phyloP scores from a whole-genome alignment of 2,329 filamentous ascomycete genomes.

The Aspergillus tanneri region DNA sequence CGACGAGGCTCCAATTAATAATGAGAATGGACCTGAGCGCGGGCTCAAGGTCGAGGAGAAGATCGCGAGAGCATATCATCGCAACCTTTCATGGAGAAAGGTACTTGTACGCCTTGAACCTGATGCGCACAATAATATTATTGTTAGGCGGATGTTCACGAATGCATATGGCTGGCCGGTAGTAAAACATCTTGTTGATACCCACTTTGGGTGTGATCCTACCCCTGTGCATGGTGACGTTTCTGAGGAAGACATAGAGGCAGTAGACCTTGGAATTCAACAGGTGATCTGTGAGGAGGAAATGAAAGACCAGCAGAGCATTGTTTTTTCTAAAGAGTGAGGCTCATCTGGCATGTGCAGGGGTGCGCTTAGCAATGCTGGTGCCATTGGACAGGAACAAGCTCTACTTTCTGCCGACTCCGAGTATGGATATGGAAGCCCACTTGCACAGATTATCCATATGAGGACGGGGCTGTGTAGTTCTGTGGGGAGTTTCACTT shows the following conservation, averaged over 20 bases:
- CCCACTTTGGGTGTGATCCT: conserved; percentile 80
- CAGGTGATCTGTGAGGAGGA: conserved; percentile 34
- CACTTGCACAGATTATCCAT: too few relatives aligned
- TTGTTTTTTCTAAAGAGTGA: neutral
- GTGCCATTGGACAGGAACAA: too few relatives aligned
- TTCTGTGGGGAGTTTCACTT: too few relatives aligned
- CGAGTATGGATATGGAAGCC: too few relatives aligned
- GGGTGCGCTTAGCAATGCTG: neutral
- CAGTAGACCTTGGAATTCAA: conserved; percentile 60
- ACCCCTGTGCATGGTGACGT: conserved; percentile 66
- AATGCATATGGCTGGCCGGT: conserved; percentile 99
- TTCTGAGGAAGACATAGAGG: conserved; percentile 64
- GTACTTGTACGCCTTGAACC: conserved; percentile 93
- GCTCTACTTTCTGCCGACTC: too few relatives aligned
- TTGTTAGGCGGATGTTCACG: conserved; percentile 92
- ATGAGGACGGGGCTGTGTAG: too few relatives aligned
- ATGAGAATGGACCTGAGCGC: conserved; percentile 23
- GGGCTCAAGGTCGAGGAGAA: conserved; percentile 93
- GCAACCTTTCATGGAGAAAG: conserved; percentile 90
- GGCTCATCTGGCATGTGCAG: neutral
- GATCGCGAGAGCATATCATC: conserved; percentile 93
- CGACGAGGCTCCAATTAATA: conserved; percentile 14
- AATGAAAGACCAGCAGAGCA: neutral
- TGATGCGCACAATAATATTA: conserved; percentile 97
- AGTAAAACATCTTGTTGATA: conserved; percentile 88